Conservation (phyloP, 495 filamentous ascomycete genomes). For the Lasiosphaeria hispida region DNA sequence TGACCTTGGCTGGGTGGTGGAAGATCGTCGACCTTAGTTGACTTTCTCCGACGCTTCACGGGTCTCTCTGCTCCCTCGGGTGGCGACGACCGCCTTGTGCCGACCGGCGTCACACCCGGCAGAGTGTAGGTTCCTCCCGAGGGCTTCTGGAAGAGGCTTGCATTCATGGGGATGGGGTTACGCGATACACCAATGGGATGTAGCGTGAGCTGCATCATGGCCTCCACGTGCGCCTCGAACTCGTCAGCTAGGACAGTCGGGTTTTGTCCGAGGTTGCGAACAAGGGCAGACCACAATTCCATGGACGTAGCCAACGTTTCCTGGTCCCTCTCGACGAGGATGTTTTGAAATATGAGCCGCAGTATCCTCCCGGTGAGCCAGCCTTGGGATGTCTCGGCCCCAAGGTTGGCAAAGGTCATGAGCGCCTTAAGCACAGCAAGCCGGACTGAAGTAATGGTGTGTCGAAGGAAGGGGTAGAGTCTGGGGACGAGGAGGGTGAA, state of each 20-base stretch:
- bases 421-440: slow-evolving; percentile 89
- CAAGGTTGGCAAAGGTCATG: slow-evolving; percentile 85
- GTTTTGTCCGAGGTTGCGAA: slow-evolving; percentile 61
- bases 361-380: slow-evolving; percentile 92
- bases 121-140: slow-evolving; percentile 80
- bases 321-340: slow-evolving; percentile 88
- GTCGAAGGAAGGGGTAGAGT: slow-evolving; percentile 91
- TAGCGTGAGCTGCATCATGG: slow-evolving; percentile 74
- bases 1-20: slow-evolving; percentile 62
- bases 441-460: slow-evolving; percentile 94
- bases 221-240: slow-evolving; percentile 66
- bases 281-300: slow-evolving; percentile 80
- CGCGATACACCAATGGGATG: slow-evolving; percentile 89
- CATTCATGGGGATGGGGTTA: slow-evolving; percentile 86
- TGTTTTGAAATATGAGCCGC: slow-evolving; percentile 87
- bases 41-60: slow-evolving; percentile 74
- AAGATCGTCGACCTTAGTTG: slow-evolving; percentile 75
- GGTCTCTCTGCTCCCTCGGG: slow-evolving; percentile 45
- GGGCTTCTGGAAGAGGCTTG: slow-evolving; percentile 82
- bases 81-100: slow-evolving; percentile 61
- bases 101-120: slow-evolving; percentile 42
- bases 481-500: slow-evolving; percentile 90
- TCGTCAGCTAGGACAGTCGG: slow-evolving; percentile 59
- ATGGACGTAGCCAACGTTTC: slow-evolving; percentile 70
- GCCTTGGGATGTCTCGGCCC: slow-evolving; percentile 75